Evolutionary conservation across 2,329 filamentous ascomycete genomes (phyloP).

Genomic region (Fusarium annulatum): DNA sequence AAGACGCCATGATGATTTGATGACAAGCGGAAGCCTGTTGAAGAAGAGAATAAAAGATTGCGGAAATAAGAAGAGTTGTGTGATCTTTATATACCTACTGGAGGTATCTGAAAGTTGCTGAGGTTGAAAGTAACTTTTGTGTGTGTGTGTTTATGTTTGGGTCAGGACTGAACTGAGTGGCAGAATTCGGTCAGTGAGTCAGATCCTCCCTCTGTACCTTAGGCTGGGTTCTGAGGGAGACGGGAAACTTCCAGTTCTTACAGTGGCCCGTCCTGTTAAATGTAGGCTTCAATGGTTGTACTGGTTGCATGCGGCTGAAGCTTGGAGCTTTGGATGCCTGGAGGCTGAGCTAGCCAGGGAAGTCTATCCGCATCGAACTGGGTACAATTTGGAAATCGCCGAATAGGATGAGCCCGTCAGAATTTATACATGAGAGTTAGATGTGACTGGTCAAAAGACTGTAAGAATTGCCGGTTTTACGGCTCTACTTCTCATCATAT

Average conservation of each 20-base stretch:
- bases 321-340: conserved; percentile 27
- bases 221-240: neutral
- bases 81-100: conserved; percentile 20
- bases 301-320: conserved; percentile 27
- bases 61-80: neutral
- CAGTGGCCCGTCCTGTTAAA: neutral
- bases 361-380: conserved; percentile 4
- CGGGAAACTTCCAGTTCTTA: neutral
- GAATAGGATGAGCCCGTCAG: neutral
- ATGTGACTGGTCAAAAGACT: neutral
- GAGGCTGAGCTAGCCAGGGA: conserved; percentile 12
- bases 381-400: neutral
- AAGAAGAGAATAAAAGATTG: neutral
- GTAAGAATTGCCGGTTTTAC: too few relatives aligned
- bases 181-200: conserved; percentile 33
- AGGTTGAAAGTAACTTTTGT: neutral
- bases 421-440: neutral
- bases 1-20: conserved; percentile 34
- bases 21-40: neutral
- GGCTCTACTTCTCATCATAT: neutral
- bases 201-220: neutral
- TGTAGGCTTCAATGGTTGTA: neutral
- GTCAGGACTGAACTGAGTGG: neutral
- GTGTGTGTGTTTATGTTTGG: neutral
- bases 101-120: neutral